These are phyloP conservation scores for Colletotrichum karsti DNA, from an alignment of 2,329 filamentous ascomycete genomes.

Conservation along the genomic window DNA sequence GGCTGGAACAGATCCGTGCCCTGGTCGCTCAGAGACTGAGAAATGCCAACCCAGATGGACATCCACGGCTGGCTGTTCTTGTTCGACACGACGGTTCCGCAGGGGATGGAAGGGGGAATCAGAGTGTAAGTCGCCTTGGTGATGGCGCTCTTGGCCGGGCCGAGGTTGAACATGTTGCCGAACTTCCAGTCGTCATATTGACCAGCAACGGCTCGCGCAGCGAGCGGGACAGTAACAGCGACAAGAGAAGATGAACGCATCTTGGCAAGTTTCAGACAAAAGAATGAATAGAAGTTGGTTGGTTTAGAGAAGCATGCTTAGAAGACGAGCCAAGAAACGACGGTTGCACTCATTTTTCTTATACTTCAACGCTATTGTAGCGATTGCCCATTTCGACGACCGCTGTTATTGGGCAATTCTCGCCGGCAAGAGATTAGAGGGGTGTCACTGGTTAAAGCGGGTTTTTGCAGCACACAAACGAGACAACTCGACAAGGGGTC, in stretches of 20 bases:
- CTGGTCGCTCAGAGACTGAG: constrained; percentile 2
- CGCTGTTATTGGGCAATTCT: background rate
- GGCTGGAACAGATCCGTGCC: constrained; percentile 2
- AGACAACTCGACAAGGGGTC: background rate
- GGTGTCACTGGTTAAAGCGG: constrained; percentile 1
- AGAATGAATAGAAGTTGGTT: background rate
- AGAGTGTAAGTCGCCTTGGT: background rate
- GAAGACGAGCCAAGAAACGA: background rate
- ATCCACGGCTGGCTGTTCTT: constrained; percentile 4
- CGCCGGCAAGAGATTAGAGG: background rate
- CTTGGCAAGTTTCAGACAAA: background rate
- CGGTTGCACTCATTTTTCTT: background rate
- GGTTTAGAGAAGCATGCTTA: background rate
- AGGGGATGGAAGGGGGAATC: background rate
- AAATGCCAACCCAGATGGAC: constrained; percentile 17
- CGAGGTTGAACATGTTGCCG: constrained; percentile 13
- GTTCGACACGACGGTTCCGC: background rate
- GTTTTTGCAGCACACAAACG: background rate
- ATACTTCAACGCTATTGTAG: background rate
- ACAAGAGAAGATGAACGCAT: background rate
- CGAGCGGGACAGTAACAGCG: background rate
- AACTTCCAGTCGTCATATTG: constrained; percentile 14
- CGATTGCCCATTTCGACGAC: background rate
- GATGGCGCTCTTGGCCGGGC: background rate
- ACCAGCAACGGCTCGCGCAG: constrained; percentile 7